Evolutionary conservation across 139 green algal species (phyloP).

Genomic region (Spirogloea muscicola): DNA sequence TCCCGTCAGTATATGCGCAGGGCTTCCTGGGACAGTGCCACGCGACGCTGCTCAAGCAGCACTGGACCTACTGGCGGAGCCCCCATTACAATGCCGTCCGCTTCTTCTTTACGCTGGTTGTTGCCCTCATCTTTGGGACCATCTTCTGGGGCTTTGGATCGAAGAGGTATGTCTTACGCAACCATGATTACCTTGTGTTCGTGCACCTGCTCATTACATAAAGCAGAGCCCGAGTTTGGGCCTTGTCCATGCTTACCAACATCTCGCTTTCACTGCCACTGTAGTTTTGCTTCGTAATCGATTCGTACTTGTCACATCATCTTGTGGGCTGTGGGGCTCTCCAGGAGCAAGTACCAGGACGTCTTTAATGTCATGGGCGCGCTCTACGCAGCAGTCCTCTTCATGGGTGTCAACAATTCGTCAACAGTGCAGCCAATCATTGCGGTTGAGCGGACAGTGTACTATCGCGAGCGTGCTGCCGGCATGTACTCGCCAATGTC

Average conservation of each 20-base stretch:
- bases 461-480: conserved; percentile 50
- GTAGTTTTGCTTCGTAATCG: too few species aligned
- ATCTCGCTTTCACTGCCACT: too few species aligned
- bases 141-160: conserved; percentile 46
- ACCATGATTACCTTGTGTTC: too few species aligned
- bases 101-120: conserved; percentile 40
- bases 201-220: too few species aligned
- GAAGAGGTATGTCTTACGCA: conserved; percentile 6
- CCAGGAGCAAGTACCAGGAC: conserved; percentile 42
- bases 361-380: conserved; percentile 55
- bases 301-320: too few species aligned
- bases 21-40: conserved; percentile 7
- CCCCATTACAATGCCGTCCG: conserved; percentile 29
- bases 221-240: too few species aligned
- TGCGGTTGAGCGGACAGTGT: conserved; percentile 46
- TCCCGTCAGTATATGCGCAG: conserved; percentile 1
- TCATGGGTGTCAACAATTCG: conserved; percentile 55
- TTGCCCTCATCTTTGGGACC: conserved; percentile 48
- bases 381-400: conserved; percentile 54
- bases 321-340: too few species aligned
- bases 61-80: conserved; percentile 31
- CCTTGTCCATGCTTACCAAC: too few species aligned
- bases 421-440: conserved; percentile 51
- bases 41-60: conserved; percentile 8
- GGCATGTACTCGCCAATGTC: conserved; percentile 51